Conservation (phyloP, 345 rosid genomes). For the Schrenkiella parvula region DNA sequence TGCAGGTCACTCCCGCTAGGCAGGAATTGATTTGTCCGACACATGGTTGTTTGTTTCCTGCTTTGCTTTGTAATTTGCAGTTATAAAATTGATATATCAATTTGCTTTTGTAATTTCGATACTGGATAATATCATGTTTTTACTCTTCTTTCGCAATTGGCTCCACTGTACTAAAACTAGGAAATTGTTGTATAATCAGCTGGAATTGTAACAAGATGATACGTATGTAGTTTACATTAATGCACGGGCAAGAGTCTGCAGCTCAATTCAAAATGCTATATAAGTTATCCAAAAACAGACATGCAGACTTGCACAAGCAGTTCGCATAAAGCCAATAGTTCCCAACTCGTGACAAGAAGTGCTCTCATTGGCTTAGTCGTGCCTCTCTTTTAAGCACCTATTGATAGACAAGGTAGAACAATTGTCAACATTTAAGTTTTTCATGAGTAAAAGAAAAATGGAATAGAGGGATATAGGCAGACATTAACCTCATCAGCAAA, state of each 20-base stretch:
- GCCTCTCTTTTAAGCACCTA: conserved; percentile 85
- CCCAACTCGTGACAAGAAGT: neutral
- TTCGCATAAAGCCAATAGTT: conserved; percentile 10
- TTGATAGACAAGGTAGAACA: neutral
- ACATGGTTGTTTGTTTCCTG: neutral
- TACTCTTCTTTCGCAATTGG: neutral
- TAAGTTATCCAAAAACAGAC: conserved; percentile 10
- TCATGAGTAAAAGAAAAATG: neutral
- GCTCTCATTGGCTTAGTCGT: conserved; percentile 45
- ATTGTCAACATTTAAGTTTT: neutral
- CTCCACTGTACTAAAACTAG: neutral
- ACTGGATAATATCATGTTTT: neutral
- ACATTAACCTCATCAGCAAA: conserved; percentile 85
- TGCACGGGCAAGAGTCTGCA: conserved; percentile 6
- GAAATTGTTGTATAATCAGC: neutral
- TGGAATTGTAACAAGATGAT: neutral
- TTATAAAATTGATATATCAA: neutral
- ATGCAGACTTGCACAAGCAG: conserved; percentile 15
- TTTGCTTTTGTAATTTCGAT: neutral
- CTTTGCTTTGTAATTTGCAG: neutral
- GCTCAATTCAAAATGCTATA: neutral
- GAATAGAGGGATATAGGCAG: neutral
- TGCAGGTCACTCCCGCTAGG: conserved; percentile 89
- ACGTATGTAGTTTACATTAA: conserved; percentile 19
- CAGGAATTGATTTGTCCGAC: conserved; percentile 50